Base-by-base conservation (phyloP, 805 yeast genomes). In the Candida lessepsii region DNA sequence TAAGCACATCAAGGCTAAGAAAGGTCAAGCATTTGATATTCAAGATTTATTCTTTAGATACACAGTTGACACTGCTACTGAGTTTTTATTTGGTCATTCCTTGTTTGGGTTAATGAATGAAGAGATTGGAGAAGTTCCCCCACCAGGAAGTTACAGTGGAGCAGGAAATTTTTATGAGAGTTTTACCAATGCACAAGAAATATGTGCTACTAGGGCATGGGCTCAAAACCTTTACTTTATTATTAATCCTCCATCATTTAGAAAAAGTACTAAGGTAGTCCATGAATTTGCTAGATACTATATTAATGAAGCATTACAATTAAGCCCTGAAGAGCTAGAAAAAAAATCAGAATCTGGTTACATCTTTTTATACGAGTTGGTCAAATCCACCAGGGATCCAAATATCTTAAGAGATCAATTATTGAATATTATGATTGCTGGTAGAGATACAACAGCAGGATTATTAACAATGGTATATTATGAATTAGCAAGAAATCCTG, bases 361-460 rank as follows among this genome's bases (percentile, higher is more conserved):
- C 45, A 52, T 61, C 9, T 66, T 65, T 50, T 61, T 66, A 48
- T 66, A 65, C 44, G 72, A 66, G 45, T 62, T 66, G 50, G 69
- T 55, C 28, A 67, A 67, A 49, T 60, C 60, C 37, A 67, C 71
- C 6, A 58, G 61, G 46, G 52, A 67, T 45, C 63, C 65, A 8
- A 52, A 56, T 46, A 58, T 61, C 3, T 61, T 67, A 39, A 60
- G 58, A 44, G 72, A 67, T 48, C 72, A 67, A 47, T 57, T 64
- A 46, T 61, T 67, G 50, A 67, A 67, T 46, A 67, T 67, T 35
- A 57, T 67, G 59, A 51, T 67, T 33, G 70, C 70, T 16, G 70
- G 69, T 21, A 54, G 70, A 51, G 64, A 61, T 43, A 65, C 70
- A 9, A 65, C 70, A 24, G 70, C 69, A 14, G 60, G 67, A 18